Evolutionary conservation across 106 monocot genomes (phyloP).

Genomic region (Iris macrosiphon): DNA sequence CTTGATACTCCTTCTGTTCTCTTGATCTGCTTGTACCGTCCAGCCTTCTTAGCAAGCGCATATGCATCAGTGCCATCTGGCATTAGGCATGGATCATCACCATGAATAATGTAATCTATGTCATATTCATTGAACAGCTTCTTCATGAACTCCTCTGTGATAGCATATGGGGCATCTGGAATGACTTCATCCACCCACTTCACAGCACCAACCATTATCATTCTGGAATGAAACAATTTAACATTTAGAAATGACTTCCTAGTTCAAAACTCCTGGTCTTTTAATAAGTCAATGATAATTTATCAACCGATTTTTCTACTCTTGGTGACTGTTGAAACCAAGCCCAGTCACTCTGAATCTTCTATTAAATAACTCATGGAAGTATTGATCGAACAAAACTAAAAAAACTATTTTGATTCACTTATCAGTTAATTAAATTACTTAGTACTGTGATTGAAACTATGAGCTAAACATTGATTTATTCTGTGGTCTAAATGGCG

Average conservation of each 20-base stretch:
- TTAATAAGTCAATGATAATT: background rate
- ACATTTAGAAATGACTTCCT: background rate
- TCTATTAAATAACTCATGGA: too few species aligned
- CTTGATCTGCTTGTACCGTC: slow-evolving; percentile 76
- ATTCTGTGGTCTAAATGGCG: too few species aligned
- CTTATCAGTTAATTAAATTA: too few species aligned
- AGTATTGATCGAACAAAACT: too few species aligned
- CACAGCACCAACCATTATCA: slow-evolving; percentile 93
- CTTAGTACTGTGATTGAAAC: too few species aligned
- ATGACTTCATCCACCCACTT: slow-evolving; percentile 98
- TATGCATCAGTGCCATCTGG: slow-evolving; percentile 97
- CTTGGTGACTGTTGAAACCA: too few species aligned
- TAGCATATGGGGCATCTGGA: slow-evolving; percentile 94
- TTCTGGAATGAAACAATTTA: slow-evolving; percentile 26
- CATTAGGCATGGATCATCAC: slow-evolving; percentile 73
- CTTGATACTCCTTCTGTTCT: slow-evolving; percentile 92
- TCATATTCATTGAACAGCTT: slow-evolving; percentile 63
- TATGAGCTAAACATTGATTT: too few species aligned
- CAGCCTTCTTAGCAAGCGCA: slow-evolving; percentile 94
- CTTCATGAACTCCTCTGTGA: slow-evolving; percentile 94
- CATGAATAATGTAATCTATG: slow-evolving; percentile 82
- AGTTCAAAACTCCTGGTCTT: background rate
- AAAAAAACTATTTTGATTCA: too few species aligned
- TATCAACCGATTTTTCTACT: too few species aligned
- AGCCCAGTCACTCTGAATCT: too few species aligned